Evolutionary conservation across 2,329 filamentous ascomycete genomes (phyloP), one percentile per base, ranked within the genome.

Genomic region (Pseudogymnoascus sp.): DNA sequence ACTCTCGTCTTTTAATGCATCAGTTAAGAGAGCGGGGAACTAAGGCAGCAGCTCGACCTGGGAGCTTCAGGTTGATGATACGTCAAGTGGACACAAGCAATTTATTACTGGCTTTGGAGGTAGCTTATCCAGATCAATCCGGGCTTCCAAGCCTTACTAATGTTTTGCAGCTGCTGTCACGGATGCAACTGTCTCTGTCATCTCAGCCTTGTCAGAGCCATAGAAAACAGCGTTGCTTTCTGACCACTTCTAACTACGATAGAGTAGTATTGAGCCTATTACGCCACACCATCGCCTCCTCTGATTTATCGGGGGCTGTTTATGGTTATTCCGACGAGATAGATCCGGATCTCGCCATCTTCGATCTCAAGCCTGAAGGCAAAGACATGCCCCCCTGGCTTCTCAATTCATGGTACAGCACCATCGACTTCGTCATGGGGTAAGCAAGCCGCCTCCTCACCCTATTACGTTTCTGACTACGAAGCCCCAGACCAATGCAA

Each of bases 361-460:
- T 79, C 67, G 68, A 69, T 65, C 69, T 78, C 3, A 75, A 76
- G 9, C 74, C 76, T 36, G 73, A 76, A 3, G 77, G 77, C 4
- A 73, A 69, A 11, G 73, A 73, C 64, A 77, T 78, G 76, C 74
- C 74, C 1, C 66, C 70, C 33, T 68, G 78, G 70, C 68, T 78
- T 70, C 72, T 2, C 68, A 74, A 33, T 76, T 78, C 70, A 71
- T 80, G 87, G 15, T 87, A 74, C 71, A 79, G 82, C 71, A 80
- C 80, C 61, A 80, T 79, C 31, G 79, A 80, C 69, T 84, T 84
- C 70, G 76, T 75, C 23, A 70, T 78, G 76, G 82, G 73, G 38
- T 62, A 62, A 62, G 61, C 33, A 19, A 62, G 11, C 23, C 23
- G 23, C 3, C 33, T 28, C 38, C 8, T 31, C 8, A 3, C 13